Percentiles rank a stretch among this genome's conserved stretches.
These are phyloP conservation scores for Trichoderma sp. DNA, from an alignment of 2,329 filamentous ascomycete species.

Conservation along the genomic window DNA sequence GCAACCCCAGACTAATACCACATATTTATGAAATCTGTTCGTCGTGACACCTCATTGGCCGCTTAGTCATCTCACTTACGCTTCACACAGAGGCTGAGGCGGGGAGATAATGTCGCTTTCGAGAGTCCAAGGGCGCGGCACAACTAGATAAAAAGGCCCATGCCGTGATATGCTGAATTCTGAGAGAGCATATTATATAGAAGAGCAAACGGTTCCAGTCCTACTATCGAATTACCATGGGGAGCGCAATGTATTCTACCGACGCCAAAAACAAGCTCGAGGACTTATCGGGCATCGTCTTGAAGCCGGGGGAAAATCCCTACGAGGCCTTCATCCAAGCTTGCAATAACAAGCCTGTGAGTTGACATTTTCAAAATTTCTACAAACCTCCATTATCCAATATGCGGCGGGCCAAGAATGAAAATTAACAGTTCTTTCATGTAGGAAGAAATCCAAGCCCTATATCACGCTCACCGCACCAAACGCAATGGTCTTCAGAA, in stretches of 20 bases:
- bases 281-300: constrained; percentile 51
- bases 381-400: background rate
- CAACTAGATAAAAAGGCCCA: background rate
- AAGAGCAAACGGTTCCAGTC: too few species aligned
- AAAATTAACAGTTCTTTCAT: background rate
- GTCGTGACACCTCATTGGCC: constrained; percentile 3
- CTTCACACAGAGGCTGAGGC: background rate
- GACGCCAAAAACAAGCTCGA: constrained; percentile 50
- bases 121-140: background rate
- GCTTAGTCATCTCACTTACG: constrained; percentile 8
- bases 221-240: background rate
- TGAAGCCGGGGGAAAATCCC: constrained; percentile 62
- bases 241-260: constrained; percentile 22
- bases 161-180: background rate
- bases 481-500: constrained; percentile 75
- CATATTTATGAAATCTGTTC: background rate
- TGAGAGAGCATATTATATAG: too few species aligned
- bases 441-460: constrained; percentile 64
- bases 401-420: accelerated
- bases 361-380: constrained; percentile 22
- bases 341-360: constrained; percentile 65
- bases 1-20: background rate
- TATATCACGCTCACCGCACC: constrained; percentile 71
- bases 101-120: background rate
- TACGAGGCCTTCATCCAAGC: constrained; percentile 70